phyloP scores from a whole-genome alignment of 2,329 filamentous ascomycete species.

The Ophiognomonia clavigignenti-juglandacearum region DNA sequence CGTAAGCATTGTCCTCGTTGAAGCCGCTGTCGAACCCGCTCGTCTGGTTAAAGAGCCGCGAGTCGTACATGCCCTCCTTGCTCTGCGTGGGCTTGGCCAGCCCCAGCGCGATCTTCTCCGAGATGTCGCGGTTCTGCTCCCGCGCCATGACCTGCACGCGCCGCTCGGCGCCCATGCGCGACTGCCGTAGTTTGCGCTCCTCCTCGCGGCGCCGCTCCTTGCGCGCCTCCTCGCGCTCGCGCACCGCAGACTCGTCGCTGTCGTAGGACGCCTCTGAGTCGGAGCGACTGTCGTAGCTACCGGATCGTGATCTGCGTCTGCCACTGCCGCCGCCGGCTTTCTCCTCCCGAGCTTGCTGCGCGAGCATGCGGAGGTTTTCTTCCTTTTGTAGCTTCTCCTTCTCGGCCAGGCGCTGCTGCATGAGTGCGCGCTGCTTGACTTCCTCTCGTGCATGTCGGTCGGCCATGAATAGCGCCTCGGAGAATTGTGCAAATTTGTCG shows the following conservation, averaged over 20 bases:
- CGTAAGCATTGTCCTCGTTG: conserved; percentile 97
- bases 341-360: conserved; percentile 88
- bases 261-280: conserved; percentile 37
- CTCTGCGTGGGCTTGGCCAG: conserved; percentile 91
- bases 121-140: conserved; percentile 94
- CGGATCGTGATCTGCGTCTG: conserved; percentile 34
- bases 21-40: conserved; percentile 88
- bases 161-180: conserved; percentile 90
- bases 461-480: conserved; percentile 89
- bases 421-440: conserved; percentile 82
- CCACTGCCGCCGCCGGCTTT: conserved; percentile 45
- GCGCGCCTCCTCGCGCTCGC: conserved; percentile 72
- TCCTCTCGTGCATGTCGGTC: conserved; percentile 94
- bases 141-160: conserved; percentile 88
- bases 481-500: conserved; percentile 96
- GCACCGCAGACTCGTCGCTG: conserved; percentile 64
- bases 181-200: conserved; percentile 86
- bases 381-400: conserved; percentile 96
- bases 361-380: conserved; percentile 80
- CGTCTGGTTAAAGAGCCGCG: conserved; percentile 87
- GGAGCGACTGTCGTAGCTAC: conserved; percentile 47
- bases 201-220: conserved; percentile 76
- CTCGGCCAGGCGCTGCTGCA: conserved; percentile 94
- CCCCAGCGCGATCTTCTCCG: conserved; percentile 91
- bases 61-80: conserved; percentile 95